phyloP scores from a whole-genome alignment of 352 stramenopile species.

The Phytophthora palmivora region DNA sequence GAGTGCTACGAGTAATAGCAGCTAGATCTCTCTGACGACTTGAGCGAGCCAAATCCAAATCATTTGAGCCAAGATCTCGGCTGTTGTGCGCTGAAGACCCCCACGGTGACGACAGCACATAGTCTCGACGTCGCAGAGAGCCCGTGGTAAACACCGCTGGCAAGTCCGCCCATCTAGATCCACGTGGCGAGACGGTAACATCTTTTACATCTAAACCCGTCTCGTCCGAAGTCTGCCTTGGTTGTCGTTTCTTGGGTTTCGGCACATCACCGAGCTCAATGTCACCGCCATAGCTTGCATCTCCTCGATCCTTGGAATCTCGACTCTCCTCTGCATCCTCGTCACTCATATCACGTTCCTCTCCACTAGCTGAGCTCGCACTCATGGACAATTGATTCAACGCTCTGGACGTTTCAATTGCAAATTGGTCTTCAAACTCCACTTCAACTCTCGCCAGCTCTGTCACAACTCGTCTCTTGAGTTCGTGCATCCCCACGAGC shows the following conservation, averaged over 20 bases:
- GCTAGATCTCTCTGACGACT: constrained; percentile 32
- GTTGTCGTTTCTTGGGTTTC: constrained; percentile 32
- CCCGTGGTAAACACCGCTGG: constrained; percentile 48
- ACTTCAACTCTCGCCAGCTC: constrained; percentile 46
- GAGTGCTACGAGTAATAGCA: constrained; percentile 45
- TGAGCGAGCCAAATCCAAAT: constrained; percentile 39
- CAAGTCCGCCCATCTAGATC: constrained; percentile 43
- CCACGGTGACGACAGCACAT: constrained; percentile 58
- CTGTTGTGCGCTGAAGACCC: constrained; percentile 24
- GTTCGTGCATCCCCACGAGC: constrained; percentile 48
- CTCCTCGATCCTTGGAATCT: constrained; percentile 24
- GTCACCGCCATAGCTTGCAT: constrained; percentile 15
- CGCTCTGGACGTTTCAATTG: constrained; percentile 52
- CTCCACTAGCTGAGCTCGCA: constrained; percentile 28
- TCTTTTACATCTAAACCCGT: constrained; percentile 17
- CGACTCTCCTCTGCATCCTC: constrained; percentile 32
- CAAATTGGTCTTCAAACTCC: constrained; percentile 51
- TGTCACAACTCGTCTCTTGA: constrained; percentile 48
- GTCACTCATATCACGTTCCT: constrained; percentile 29
- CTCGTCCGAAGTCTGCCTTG: constrained; percentile 11
- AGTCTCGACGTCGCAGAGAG: constrained; percentile 47
- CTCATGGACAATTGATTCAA: constrained; percentile 33
- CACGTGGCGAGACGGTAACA: constrained; percentile 35
- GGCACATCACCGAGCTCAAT: constrained; percentile 21
- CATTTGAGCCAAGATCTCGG: constrained; percentile 34